A percentile compares a stretch with the other conserved stretches of the same genome.
Evolutionary conservation across 2,329 filamentous ascomycete genomes (phyloP).

Genomic region (Botrytis galanthina): DNA sequence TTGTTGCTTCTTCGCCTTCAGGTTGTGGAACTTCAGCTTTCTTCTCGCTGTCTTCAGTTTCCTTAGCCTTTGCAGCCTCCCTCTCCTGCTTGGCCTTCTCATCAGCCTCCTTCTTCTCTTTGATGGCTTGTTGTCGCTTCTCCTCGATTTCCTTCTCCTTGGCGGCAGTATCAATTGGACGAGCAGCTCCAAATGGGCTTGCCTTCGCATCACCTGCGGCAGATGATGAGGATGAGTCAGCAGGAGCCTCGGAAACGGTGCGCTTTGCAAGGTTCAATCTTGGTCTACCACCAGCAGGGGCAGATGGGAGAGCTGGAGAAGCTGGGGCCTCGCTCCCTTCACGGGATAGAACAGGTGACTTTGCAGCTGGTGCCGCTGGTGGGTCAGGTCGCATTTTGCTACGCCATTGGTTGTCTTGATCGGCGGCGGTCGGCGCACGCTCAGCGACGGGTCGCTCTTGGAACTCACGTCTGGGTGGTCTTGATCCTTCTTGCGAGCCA

Average conservation of each 20-base stretch:
- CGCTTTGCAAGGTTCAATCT: slow-evolving; percentile 87
- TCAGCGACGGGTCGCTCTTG: slow-evolving; percentile 65
- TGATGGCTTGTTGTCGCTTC: slow-evolving; percentile 70
- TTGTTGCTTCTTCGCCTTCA: slow-evolving; percentile 36
- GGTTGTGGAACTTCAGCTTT: slow-evolving; percentile 37
- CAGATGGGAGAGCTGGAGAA: slow-evolving; percentile 59
- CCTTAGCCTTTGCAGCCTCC: slow-evolving; percentile 48
- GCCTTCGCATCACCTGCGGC: slow-evolving; percentile 69
- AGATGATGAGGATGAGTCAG: slow-evolving; percentile 51
- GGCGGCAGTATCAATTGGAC: slow-evolving; percentile 88
- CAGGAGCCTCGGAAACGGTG: slow-evolving; percentile 72
- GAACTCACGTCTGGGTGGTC: slow-evolving; percentile 76
- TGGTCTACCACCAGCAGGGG: slow-evolving; percentile 63
- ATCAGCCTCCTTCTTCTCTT: slow-evolving; percentile 75
- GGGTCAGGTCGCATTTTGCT: slow-evolving; percentile 82
- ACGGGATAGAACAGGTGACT: slow-evolving; percentile 64
- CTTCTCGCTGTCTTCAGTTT: slow-evolving; percentile 42
- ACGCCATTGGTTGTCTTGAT: slow-evolving; percentile 92
- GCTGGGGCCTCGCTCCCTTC: slow-evolving; percentile 75
- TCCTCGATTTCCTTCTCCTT: slow-evolving; percentile 89
- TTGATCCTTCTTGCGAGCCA: slow-evolving; percentile 68
- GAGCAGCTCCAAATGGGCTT: slow-evolving; percentile 89
- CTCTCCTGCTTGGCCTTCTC: slow-evolving; percentile 58
- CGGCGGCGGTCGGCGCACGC: slow-evolving; percentile 78
- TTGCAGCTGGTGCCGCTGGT: slow-evolving; percentile 42